phyloP scores from a whole-genome alignment of 2,329 filamentous ascomycete genomes.

The Coniochaeta pulveracea region DNA sequence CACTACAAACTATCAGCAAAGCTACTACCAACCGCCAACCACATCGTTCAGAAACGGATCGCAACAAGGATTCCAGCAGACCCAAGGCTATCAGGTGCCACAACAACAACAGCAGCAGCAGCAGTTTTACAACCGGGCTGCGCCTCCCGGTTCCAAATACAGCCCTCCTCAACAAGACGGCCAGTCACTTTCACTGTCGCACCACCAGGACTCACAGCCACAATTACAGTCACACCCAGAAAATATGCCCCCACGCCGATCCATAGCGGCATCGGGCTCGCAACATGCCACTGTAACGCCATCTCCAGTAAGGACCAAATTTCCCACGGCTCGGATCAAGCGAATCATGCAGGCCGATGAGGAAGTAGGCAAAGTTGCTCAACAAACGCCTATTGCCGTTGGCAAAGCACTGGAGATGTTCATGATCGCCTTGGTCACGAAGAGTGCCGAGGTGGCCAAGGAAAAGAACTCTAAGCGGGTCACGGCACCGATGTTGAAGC shows the following conservation, averaged over 20 bases:
- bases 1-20: too few relatives aligned
- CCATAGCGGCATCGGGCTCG: slow-evolving; percentile 22
- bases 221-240: slow-evolving; percentile 3
- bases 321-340: slow-evolving; percentile 95
- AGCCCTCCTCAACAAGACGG: not conserved
- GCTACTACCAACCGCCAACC: slow-evolving; percentile 5
- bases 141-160: not conserved
- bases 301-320: slow-evolving; percentile 84
- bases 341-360: slow-evolving; percentile 99
- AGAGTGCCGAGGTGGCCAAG: slow-evolving; percentile 74
- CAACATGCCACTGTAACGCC: slow-evolving; percentile 31
- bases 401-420: slow-evolving; percentile 94
- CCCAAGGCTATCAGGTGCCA: too few relatives aligned
- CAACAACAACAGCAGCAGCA: not conserved
- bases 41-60: slow-evolving; percentile 1
- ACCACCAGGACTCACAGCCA: slow-evolving; percentile 4
- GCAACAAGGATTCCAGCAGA: not conserved
- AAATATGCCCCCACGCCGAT: slow-evolving; percentile 27
- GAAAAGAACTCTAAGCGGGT: slow-evolving; percentile 81
- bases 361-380: slow-evolving; percentile 94
- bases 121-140: not conserved
- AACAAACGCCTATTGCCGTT: slow-evolving; percentile 92
- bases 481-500: slow-evolving; percentile 82
- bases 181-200: too few relatives aligned
- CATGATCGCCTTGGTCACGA: slow-evolving; percentile 88